Base-by-base conservation (phyloP, 179 eudicot genomes). In the Patellifolia procumbens region DNA sequence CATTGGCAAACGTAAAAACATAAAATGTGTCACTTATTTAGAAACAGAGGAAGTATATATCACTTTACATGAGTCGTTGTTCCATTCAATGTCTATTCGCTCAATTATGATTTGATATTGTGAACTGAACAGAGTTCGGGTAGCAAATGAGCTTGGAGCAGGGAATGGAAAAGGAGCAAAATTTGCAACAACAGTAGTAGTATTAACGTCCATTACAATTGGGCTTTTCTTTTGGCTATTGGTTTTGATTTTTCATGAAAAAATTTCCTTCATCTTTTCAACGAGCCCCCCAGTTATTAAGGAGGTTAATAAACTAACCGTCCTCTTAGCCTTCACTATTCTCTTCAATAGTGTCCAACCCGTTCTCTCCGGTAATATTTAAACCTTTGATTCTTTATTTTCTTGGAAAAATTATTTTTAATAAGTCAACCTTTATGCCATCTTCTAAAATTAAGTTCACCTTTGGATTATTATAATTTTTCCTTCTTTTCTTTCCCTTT, bases 91-190 rank as follows among this genome's bases (percentile, higher is more conserved):
- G n/a, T n/a, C n/a, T n/a, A n/a, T n/a, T n/a, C n/a, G n/a, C n/a
- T n/a, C n/a, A n/a, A n/a, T n/a, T n/a, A n/a, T n/a, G n/a, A n/a
- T n/a, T n/a, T n/a, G n/a, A n/a, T n/a, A n/a, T n/a, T n/a, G 43
- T 39, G 43, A 39, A 39, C 5, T 1, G 45, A 26, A 46, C 73
- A 81, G 84, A 66, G 84, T 81, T 9, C 72, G 80, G 49, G 80
- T 81, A 16, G 84, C 80, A 59, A 81, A 81, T 59, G 84, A 76
- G 78, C 71, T 81, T 1, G 84, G 84, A 66, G 80, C 78, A 20
- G 84, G 84, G 5, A 81, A 77, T 32, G 84, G 84, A 37, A 81
- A 76, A 68, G 84, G 78, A 39, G 43, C 43, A 7, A 39, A 39
- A 39, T 39, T 39, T 9, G 43, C 43, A 39, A 39, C 43, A 7